Evolutionary conservation across 1,284 basidiomycete species (phyloP).

Genomic region (Ceratobasidium sp.): DNA sequence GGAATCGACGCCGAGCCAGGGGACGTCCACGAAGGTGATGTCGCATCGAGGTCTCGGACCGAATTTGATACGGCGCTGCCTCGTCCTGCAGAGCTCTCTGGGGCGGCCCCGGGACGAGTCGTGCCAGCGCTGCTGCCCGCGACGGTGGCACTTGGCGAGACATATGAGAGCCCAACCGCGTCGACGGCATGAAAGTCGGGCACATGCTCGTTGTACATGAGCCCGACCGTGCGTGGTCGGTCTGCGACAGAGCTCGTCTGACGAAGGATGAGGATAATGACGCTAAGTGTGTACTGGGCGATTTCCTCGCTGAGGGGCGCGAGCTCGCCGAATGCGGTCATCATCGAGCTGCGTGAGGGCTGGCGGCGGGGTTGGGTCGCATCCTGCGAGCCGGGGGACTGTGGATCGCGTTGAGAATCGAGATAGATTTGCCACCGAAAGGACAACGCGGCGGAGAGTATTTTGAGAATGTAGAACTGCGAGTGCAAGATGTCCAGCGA

Average conservation of each 20-base stretch:
- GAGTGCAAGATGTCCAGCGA: constrained; percentile 86
- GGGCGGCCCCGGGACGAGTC: constrained; percentile 51
- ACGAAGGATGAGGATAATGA: constrained; percentile 84
- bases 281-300: constrained; percentile 86
- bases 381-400: background rate
- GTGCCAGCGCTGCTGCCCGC: constrained; percentile 31
- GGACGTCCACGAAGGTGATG: constrained; percentile 21
- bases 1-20: constrained; percentile 51
- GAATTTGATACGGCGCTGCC: constrained; percentile 39
- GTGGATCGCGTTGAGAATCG: constrained; percentile 42
- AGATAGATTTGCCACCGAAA: constrained; percentile 71
- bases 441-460: constrained; percentile 81
- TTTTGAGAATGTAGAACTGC: constrained; percentile 89
- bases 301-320: constrained; percentile 85
- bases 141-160: constrained; percentile 51
- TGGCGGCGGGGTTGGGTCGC: constrained; percentile 50
- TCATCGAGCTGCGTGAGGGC: constrained; percentile 49
- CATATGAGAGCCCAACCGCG: constrained; percentile 51
- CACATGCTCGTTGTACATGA: constrained; percentile 72
- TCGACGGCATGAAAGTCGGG: constrained; percentile 76
- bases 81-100: constrained; percentile 32
- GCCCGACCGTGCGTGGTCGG: constrained; percentile 72
- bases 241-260: constrained; percentile 73
- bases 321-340: constrained; percentile 69
- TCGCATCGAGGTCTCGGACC: constrained; percentile 5